Conservation (phyloP, 2,329 filamentous ascomycete species). For the Beauveria sp. region DNA sequence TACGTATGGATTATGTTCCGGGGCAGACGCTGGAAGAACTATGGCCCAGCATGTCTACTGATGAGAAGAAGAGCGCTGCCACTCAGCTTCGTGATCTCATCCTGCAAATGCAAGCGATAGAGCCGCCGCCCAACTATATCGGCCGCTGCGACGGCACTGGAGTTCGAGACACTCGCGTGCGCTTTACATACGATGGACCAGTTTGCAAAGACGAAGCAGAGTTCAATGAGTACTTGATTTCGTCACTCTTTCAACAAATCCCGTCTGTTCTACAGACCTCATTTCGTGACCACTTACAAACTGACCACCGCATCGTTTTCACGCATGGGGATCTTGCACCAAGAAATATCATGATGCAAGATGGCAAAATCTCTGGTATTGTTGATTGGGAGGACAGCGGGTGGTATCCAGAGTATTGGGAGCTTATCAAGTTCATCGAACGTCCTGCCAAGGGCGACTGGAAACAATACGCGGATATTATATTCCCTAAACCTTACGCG, state of each 20-base stretch:
- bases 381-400: conserved; percentile 40
- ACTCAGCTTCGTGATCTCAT: conserved; percentile 20
- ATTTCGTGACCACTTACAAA: conserved; percentile 18
- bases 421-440: conserved; percentile 19
- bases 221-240: conserved; percentile 21
- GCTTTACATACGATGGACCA: conserved; percentile 16
- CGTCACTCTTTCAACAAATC: conserved; percentile 10
- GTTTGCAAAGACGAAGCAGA: conserved; percentile 17
- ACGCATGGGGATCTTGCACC: conserved; percentile 43
- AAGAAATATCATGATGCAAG: conserved; percentile 35
- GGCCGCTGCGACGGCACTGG: conserved; percentile 20
- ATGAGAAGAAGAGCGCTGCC: conserved; percentile 17
- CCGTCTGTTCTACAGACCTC: conserved; percentile 17
- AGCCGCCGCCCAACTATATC: conserved; percentile 17
- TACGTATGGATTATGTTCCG: conserved; percentile 20
- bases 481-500: conserved; percentile 13
- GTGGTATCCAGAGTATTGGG: conserved; percentile 34
- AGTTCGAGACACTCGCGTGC: conserved; percentile 19
- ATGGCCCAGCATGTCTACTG: conserved; percentile 18
- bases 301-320: conserved; percentile 30
- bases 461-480: conserved; percentile 12
- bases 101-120: conserved; percentile 18
- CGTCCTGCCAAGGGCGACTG: conserved; percentile 12
- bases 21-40: conserved; percentile 20
- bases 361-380: conserved; percentile 30